A percentile compares a stretch with the other conserved stretches of the same genome.
Conservation (phyloP, 306 rosid species). For the Inga laurina region DNA sequence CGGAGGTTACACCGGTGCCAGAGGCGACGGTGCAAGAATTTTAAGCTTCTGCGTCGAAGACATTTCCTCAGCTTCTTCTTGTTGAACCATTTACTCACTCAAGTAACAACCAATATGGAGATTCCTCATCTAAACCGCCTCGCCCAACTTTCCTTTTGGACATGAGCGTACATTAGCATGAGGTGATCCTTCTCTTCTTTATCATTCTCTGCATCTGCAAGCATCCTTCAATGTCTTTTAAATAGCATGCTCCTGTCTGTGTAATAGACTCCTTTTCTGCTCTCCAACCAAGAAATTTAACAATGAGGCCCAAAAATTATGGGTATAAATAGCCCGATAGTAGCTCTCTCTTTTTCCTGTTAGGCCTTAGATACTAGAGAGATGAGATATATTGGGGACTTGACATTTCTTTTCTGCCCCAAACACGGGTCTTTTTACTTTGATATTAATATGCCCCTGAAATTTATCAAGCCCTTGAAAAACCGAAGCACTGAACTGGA, state of each 20-base stretch:
- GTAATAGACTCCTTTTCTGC: neutral
- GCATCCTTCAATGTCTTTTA: neutral
- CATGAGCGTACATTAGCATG: neutral
- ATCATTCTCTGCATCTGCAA: neutral
- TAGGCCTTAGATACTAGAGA: neutral
- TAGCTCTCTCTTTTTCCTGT: neutral
- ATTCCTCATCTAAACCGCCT: constrained; percentile 27
- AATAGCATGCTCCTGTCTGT: neutral
- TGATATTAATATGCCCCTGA: neutral
- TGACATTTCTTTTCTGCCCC: neutral
- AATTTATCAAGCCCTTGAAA: neutral
- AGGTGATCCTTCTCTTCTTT: constrained; percentile 29
- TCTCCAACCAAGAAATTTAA: neutral
- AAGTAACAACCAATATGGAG: constrained; percentile 18
- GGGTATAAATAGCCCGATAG: neutral
- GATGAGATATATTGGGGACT: neutral
- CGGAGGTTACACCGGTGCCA: neutral
- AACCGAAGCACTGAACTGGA: neutral
- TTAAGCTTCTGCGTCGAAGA: neutral
- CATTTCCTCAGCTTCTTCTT: neutral
- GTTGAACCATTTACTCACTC: neutral
- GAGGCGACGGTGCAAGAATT: neutral
- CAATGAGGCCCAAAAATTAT: neutral
- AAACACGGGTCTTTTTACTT: neutral
- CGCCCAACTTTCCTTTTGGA: constrained; percentile 19